Conservation (phyloP, 139 green algal species). For the Volvox reticuliferus region DNA sequence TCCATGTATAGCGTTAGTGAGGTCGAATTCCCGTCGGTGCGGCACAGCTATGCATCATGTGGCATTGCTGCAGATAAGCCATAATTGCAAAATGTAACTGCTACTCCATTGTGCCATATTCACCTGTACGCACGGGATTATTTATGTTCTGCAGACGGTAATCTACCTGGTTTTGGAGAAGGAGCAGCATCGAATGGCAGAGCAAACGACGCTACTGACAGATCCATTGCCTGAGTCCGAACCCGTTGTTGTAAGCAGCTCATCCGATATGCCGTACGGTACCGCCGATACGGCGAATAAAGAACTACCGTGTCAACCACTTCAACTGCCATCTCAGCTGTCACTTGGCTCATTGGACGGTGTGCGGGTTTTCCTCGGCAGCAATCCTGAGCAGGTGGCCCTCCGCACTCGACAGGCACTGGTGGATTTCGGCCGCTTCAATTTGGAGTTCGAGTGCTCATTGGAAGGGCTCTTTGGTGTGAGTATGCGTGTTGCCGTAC, state of each 20-base stretch:
- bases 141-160: background rate
- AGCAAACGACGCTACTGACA: background rate
- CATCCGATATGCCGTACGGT: too few species aligned
- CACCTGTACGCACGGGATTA: too few species aligned
- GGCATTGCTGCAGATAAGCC: too few species aligned
- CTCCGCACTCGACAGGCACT: constrained; percentile 51
- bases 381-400: constrained; percentile 54
- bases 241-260: too few species aligned
- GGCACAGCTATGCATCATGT: too few species aligned
- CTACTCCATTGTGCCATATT: too few species aligned
- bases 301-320: background rate
- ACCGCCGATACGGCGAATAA: too few species aligned
- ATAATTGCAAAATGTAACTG: too few species aligned
- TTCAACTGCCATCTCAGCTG: background rate
- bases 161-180: constrained; percentile 56
- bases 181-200: background rate
- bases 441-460: constrained; percentile 49
- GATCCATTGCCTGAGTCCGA: too few species aligned
- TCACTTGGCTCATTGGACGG: constrained; percentile 15
- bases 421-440: constrained; percentile 50
- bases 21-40: too few species aligned
- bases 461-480: constrained; percentile 59
- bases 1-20: too few species aligned
- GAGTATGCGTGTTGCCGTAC: background rate
- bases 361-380: constrained; percentile 57